These are phyloP conservation scores for Uronychia binucleata DNA, from an alignment of 73 alveolate genomes.

Conservation along the genomic window DNA sequence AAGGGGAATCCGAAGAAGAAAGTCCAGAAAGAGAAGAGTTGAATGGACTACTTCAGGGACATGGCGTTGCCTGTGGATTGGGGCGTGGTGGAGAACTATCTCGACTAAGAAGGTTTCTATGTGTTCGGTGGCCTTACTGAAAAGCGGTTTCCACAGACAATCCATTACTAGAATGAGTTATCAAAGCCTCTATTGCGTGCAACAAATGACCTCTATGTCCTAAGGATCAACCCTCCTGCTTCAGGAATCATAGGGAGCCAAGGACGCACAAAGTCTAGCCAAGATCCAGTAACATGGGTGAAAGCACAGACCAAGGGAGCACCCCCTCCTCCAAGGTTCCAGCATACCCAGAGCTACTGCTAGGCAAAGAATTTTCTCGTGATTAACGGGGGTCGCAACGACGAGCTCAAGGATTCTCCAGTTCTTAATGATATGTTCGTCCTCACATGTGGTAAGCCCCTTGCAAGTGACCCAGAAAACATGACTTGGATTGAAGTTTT, in stretches of 20 bases:
- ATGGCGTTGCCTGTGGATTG: not conserved
- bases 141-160: not conserved
- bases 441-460: not conserved
- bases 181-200: not conserved
- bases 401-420: not conserved
- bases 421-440: not conserved
- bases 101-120: not conserved
- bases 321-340: not conserved
- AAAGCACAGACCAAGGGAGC: not conserved
- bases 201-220: not conserved
- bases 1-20: not conserved
- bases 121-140: not conserved
- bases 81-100: not conserved
- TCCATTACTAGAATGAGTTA: not conserved
- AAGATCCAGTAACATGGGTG: not conserved
- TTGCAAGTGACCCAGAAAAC: not conserved
- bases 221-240: not conserved
- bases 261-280: not conserved
- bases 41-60: not conserved
- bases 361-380: not conserved
- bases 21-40: not conserved
- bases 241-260: not conserved
- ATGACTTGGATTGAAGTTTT: not conserved
- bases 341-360: not conserved
- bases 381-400: not conserved